These are phyloP conservation scores for Apium graveolens DNA, from an alignment of 129 eudicot genomes.

Conservation along the genomic window DNA sequence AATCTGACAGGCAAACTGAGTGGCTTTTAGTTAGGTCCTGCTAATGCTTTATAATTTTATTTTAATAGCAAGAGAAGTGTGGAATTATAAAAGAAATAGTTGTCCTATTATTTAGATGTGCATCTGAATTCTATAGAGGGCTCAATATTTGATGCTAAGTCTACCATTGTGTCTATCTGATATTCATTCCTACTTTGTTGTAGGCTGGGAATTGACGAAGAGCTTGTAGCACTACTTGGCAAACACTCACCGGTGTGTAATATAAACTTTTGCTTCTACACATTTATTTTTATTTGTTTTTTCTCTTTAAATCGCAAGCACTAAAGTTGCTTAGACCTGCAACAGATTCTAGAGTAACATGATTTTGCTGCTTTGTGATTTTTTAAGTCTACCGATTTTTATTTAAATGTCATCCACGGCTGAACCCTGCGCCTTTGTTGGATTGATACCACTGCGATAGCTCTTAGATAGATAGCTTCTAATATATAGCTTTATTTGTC, in stretches of 20 bases:
- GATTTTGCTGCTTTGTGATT: neutral
- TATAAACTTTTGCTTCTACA: conserved; percentile 5
- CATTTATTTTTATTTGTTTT: neutral
- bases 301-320: too few species aligned
- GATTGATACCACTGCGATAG: too few species aligned
- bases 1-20: neutral
- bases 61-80: neutral
- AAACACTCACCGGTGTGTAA: conserved; percentile 64
- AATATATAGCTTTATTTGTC: too few species aligned
- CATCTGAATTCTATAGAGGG: neutral
- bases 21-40: neutral
- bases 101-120: neutral
- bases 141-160: neutral
- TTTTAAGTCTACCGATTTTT: neutral
- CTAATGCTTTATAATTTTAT: neutral
- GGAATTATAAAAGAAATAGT: neutral
- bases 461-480: too few species aligned
- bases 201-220: conserved; percentile 98
- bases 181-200: conserved; percentile 11
- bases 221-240: conserved; percentile 82
- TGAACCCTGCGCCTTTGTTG: neutral
- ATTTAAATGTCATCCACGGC: neutral
- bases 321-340: neutral
- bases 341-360: neutral
- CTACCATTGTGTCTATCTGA: neutral